Percentiles rank a stretch among this genome's conserved stretches.
Conservation (phyloP, 148 eudicot genomes). For the Persicaria maculosa region DNA sequence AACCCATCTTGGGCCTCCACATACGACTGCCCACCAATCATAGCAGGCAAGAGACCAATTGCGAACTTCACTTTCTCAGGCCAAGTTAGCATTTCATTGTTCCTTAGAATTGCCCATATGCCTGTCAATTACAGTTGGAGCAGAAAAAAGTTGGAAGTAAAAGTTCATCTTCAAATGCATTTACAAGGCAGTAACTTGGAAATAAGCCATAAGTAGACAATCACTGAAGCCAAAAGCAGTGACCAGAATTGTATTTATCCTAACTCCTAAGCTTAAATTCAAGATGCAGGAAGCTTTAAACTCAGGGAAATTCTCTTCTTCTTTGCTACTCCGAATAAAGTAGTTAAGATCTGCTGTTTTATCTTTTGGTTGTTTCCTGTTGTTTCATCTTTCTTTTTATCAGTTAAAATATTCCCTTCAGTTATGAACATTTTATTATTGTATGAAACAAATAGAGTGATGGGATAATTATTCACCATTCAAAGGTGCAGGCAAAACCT, state of each 20-base stretch:
- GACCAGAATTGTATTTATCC: background rate
- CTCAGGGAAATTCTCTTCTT: background rate
- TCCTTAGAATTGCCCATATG: slow-evolving; percentile 87
- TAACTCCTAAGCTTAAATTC: background rate
- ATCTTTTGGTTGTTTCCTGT: background rate
- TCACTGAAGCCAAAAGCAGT: background rate
- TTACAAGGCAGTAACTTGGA: background rate
- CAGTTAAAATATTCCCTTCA: background rate
- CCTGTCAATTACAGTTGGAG: slow-evolving; percentile 37
- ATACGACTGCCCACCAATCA: slow-evolving; percentile 84
- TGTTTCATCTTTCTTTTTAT: background rate
- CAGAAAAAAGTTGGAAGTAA: background rate
- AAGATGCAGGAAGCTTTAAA: background rate
- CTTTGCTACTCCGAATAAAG: background rate
- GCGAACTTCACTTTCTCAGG: slow-evolving; percentile 97
- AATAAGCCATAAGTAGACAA: background rate
- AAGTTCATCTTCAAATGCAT: background rate
- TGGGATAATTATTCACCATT: slow-evolving; percentile 41
- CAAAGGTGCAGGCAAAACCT: slow-evolving; percentile 78
- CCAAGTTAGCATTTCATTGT: slow-evolving; percentile 99
- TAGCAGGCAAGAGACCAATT: slow-evolving; percentile 94
- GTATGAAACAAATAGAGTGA: background rate
- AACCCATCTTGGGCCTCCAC: slow-evolving; percentile 98
- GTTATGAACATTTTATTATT: background rate
- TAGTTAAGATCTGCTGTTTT: background rate